These are phyloP conservation scores for Coemansia furcata DNA, from an alignment of 192 early-diverging fungal genomes.

Conservation along the genomic window DNA sequence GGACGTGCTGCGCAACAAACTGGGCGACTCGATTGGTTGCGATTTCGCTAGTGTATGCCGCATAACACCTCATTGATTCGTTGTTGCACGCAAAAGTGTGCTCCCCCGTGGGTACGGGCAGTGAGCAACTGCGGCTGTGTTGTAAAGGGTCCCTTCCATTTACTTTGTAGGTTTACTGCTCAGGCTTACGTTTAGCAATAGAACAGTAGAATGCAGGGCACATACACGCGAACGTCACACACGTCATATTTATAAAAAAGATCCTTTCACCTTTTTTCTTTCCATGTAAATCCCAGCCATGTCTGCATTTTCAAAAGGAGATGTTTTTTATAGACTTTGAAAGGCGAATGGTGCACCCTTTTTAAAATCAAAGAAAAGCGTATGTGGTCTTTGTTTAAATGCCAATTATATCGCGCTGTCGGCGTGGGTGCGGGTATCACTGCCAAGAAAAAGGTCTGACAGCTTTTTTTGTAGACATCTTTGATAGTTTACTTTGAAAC, in stretches of 20 bases:
- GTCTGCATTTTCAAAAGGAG: background rate
- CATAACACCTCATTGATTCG: background rate
- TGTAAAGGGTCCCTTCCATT: background rate
- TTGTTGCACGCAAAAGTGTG: background rate
- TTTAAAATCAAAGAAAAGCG: background rate
- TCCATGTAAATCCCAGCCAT: background rate
- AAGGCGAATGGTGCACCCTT: background rate
- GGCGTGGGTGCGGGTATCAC: background rate
- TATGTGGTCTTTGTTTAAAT: background rate
- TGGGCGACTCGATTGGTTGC: slow-evolving; percentile 30
- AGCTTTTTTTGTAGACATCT: background rate
- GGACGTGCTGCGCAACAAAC: slow-evolving; percentile 17
- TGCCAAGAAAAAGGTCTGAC: background rate
- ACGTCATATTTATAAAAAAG: background rate
- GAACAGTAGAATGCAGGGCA: background rate
- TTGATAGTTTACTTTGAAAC: background rate
- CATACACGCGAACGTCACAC: background rate
- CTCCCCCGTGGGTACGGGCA: background rate
- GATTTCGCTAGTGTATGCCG: slow-evolving; percentile 22
- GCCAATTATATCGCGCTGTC: background rate
- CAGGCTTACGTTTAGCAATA: background rate
- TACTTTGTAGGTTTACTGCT: background rate
- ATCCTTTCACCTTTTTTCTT: background rate
- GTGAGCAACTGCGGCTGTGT: background rate
- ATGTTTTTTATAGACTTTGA: background rate